A percentile compares a stretch with the other conserved stretches of the same genome.
These are phyloP conservation scores for Russula sp. DNA, from an alignment of 768 basidiomycete genomes.

Conservation along the genomic window DNA sequence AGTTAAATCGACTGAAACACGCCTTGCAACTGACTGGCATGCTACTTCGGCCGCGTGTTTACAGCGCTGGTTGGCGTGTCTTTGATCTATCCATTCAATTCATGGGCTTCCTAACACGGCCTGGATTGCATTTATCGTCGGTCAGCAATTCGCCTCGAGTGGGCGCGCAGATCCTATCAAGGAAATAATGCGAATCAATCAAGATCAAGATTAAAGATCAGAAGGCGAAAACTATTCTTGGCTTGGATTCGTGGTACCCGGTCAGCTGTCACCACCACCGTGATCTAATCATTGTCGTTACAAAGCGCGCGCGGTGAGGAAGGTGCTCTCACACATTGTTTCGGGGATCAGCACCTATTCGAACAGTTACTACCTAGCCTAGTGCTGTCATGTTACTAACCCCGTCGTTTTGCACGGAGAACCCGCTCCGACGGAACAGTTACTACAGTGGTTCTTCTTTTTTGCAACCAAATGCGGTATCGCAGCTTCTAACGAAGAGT, in stretches of 20 bases:
- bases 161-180: conserved; percentile 20
- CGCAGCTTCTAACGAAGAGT: too few species aligned
- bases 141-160: conserved; percentile 16
- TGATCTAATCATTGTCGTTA: background rate
- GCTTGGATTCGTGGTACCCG: background rate
- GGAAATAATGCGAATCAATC: conserved; percentile 27
- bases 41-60: conserved; percentile 5
- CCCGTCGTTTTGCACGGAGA: background rate
- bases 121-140: conserved; percentile 19
- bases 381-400: background rate
- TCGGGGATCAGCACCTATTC: conserved; percentile 2
- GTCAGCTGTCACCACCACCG: conserved; percentile 4
- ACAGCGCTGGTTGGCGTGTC: background rate
- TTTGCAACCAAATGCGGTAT: too few species aligned
- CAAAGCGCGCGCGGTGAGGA: too few species aligned
- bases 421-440: too few species aligned
- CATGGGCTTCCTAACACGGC: conserved; percentile 10
- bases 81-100: background rate
- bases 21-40: background rate
- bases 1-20: background rate
- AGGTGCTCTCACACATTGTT: background rate
- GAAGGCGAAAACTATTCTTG: background rate
- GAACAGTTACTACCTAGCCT: background rate
- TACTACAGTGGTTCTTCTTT: too few species aligned
- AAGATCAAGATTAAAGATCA: conserved; percentile 12